Evolutionary conservation across 139 green algal genomes (phyloP), one percentile per base, ranked within the genome.

Genomic region (Closterium sp.): DNA sequence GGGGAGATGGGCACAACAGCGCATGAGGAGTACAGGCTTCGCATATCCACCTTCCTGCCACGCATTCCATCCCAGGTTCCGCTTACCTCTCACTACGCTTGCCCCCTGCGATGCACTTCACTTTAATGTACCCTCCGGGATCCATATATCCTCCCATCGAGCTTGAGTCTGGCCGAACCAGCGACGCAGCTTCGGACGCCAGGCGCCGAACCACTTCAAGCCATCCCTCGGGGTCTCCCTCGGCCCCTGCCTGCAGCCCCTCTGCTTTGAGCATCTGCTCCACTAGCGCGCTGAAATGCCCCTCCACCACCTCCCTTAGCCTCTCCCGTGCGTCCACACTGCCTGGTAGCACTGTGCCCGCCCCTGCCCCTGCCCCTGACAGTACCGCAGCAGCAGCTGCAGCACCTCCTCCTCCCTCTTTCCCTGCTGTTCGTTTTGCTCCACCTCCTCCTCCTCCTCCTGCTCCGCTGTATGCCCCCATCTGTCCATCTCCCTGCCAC

Each of bases 241-340:
- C 86, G 9, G 17, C n/a, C 24, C 28, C 88, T 28, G 27, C 31
- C 32, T 84, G 29, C 28, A 94, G 29, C 29, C 42, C 92, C 29
- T 93, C 92, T 7, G 92, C 42, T 11, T 19, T 21, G 4, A 94
- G 86, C 45, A 94, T 50, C 42, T 94, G 92, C 85, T 70, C 92
- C 6, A 94, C 92, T 10, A 94, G 92, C 32, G 89, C 92, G 24
- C 90, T 30, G 32, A 94, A 93, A 84, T 94, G 92, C 73, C 89
- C 89, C 21, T 94, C 92, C 19, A 93, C 85, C 32, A 94, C 85
- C n/a, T 91, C 89, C 19, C 92, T 62, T 42, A 93, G 89, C 91
- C 32, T 92, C n/a, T 85, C 89, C 89, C 31, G 21, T 91, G 21
- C 34, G 42, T 91, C 22, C 17, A 45, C 17, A 27, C 22, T 91